Base-by-base conservation (phyloP, 2,329 filamentous ascomycete genomes). In the Dothistroma septosporum region DNA sequence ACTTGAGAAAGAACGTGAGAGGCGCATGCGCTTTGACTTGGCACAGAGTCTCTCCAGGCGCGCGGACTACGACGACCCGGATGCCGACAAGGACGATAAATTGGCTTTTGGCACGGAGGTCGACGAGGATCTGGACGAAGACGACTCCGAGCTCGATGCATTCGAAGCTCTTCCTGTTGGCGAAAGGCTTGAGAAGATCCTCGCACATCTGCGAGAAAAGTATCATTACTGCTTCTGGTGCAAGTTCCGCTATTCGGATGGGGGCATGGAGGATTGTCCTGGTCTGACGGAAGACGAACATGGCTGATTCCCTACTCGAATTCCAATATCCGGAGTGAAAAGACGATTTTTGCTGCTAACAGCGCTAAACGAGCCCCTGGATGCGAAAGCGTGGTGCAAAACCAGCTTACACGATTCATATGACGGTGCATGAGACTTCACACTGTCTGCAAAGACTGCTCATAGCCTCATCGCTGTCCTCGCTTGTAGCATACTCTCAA, bases 221-320 rank as follows among this genome's bases (percentile, higher is more conserved):
- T 85, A 91, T 70, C 76, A 81, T 49, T 99, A 99, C 73, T 99
- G 94, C 77, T 96, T 97, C 73, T 99, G 92, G 90, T 99, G 94
- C 77, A 97, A 97, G 74, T 89, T 83, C 75, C 80, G 80, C 56
- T 99, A 97, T 73, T 83, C 86, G 0, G 86, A 91, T 70, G 79
- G 78, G 37, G 76, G 79, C n/a, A 87, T 97, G 88, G 91, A 94
- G 12, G 92, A 90, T 0, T 99, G 94, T 79, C 93, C 94, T 0
- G 94, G 94, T 0, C 59, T 87, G 37, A 89, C 86, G 0, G 94
- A 97, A 76, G 92, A 96, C 70, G 92, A 97, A 69, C 85, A 87
- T 72, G 85, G 85, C 67, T 87, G 73, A 84, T 4, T 2, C 3
- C 9, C 24, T 28, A 28, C 24, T 28, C 24, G 24, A 3, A 6